A percentile compares a stretch with the other conserved stretches of the same genome.
These are phyloP conservation scores for Sungouiozyma intestinalis DNA, from an alignment of 805 yeast genomes.

Conservation along the genomic window DNA sequence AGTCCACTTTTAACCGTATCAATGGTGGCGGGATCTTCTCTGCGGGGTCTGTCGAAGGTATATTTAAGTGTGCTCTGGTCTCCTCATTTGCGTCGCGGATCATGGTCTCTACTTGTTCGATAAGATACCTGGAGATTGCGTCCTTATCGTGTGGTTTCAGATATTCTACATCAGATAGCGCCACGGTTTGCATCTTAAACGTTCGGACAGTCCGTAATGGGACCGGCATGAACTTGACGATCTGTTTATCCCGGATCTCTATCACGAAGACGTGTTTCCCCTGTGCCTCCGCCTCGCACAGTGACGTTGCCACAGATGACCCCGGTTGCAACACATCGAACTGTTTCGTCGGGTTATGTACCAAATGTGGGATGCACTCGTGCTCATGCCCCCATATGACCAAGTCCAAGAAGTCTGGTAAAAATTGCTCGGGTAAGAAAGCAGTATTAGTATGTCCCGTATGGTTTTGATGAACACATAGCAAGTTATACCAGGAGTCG, in stretches of 20 bases:
- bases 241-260: conserved; percentile 48
- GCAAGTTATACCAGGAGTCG: conserved; percentile 70
- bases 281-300: conserved; percentile 74
- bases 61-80: conserved; percentile 32
- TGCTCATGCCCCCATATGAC: conserved; percentile 98
- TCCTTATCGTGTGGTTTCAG: conserved; percentile 53
- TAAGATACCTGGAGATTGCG: conserved; percentile 50
- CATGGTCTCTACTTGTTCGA: conserved; percentile 54
- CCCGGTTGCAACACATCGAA: conserved; percentile 87
- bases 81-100: conserved; percentile 47
- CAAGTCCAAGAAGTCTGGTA: conserved; percentile 74
- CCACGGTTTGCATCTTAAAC: conserved; percentile 60
- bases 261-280: conserved; percentile 67
- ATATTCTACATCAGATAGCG: conserved; percentile 40
- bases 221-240: conserved; percentile 39
- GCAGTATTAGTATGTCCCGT: conserved; percentile 69
- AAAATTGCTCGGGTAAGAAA: conserved; percentile 71
- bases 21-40: conserved; percentile 65
- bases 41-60: conserved; percentile 6
- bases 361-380: conserved; percentile 72
- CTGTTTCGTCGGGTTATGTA: conserved; percentile 41
- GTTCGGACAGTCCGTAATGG: conserved; percentile 61
- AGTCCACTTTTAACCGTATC: conserved; percentile 74
- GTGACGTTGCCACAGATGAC: conserved; percentile 83
- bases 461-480: conserved; percentile 90